These are phyloP conservation scores for Phaffomyces opuntiae DNA, from an alignment of 805 yeast species.

Conservation along the genomic window DNA sequence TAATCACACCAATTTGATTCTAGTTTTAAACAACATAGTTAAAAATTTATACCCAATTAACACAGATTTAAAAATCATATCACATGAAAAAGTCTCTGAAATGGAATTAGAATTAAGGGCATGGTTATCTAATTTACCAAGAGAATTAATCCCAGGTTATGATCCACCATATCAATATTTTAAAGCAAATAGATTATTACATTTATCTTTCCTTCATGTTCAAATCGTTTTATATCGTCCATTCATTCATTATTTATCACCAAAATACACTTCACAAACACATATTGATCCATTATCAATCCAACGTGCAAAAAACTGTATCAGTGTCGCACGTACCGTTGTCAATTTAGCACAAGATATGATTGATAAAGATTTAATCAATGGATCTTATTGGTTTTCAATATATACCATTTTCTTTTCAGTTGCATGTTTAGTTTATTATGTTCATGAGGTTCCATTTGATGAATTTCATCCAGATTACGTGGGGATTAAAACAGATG, in stretches of 20 bases:
- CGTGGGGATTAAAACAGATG: slow-evolving; percentile 59
- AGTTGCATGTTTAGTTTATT: slow-evolving; percentile 78
- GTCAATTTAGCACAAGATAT: slow-evolving; percentile 75
- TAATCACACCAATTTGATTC: slow-evolving; percentile 70
- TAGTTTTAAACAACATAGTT: slow-evolving; percentile 63
- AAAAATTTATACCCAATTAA: slow-evolving; percentile 67
- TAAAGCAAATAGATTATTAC: slow-evolving; percentile 69
- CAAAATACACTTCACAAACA: slow-evolving; percentile 34
- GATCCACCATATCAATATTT: slow-evolving; percentile 58
- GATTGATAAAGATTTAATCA: slow-evolving; percentile 61
- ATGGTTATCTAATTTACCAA: slow-evolving; percentile 70
- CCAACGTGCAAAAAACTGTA: slow-evolving; percentile 74
- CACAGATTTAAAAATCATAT: slow-evolving; percentile 18
- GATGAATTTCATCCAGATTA: slow-evolving; percentile 46
- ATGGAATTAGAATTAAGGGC: slow-evolving; percentile 61
- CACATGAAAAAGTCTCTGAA: slow-evolving; percentile 40
- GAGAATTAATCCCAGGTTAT: slow-evolving; percentile 62
- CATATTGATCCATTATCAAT: slow-evolving; percentile 52
- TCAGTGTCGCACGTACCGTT: slow-evolving; percentile 75
- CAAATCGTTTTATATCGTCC: slow-evolving; percentile 81
- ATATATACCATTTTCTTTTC: slow-evolving; percentile 85
- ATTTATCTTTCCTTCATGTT: slow-evolving; percentile 66
- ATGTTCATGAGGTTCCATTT: slow-evolving; percentile 51
- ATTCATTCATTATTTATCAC: slow-evolving; percentile 74
- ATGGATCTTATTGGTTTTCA: slow-evolving; percentile 89